A percentile compares a stretch with the other conserved stretches of the same genome.
Conservation (phyloP, 169 alveolate genomes). For the Eimeria necatrix region DNA sequence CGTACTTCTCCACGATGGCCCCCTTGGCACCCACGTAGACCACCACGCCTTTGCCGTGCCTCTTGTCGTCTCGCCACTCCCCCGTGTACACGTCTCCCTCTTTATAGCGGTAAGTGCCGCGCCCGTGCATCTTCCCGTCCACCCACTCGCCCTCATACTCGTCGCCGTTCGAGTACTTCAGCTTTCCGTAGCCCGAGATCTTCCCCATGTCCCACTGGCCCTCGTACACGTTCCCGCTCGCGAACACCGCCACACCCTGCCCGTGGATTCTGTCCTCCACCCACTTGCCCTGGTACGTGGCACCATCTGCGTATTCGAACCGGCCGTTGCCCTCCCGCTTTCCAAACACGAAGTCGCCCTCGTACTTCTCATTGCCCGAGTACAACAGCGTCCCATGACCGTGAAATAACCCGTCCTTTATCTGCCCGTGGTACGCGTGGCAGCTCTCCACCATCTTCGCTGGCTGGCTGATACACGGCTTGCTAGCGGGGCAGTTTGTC, state of each 20-base stretch:
- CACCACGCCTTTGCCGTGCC: constrained; percentile 96
- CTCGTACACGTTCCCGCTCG: constrained; percentile 93
- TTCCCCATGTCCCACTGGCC: constrained; percentile 97
- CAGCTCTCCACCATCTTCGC: constrained; percentile 81
- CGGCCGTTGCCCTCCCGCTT: constrained; percentile 96
- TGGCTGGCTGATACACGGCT: background rate
- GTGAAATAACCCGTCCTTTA: constrained; percentile 95
- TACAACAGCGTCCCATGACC: constrained; percentile 94
- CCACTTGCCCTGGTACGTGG: constrained; percentile 97
- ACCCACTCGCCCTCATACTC: constrained; percentile 97
- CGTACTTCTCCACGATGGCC: constrained; percentile 91
- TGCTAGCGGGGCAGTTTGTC: too few relatives aligned
- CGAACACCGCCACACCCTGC: constrained; percentile 94
- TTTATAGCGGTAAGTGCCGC: constrained; percentile 94
- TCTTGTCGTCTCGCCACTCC: constrained; percentile 96
- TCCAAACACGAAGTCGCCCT: constrained; percentile 97
- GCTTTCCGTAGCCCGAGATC: constrained; percentile 94
- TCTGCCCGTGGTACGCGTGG: constrained; percentile 95
- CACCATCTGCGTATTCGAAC: constrained; percentile 96
- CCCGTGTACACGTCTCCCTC: constrained; percentile 97
- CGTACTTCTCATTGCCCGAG: constrained; percentile 95
- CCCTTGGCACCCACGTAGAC: constrained; percentile 87
- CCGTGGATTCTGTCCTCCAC: constrained; percentile 96
- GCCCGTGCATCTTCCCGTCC: constrained; percentile 97
- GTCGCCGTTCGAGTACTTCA: constrained; percentile 95